Base-by-base conservation (phyloP, 1,139 yeast species). In the Pichia sp. region DNA sequence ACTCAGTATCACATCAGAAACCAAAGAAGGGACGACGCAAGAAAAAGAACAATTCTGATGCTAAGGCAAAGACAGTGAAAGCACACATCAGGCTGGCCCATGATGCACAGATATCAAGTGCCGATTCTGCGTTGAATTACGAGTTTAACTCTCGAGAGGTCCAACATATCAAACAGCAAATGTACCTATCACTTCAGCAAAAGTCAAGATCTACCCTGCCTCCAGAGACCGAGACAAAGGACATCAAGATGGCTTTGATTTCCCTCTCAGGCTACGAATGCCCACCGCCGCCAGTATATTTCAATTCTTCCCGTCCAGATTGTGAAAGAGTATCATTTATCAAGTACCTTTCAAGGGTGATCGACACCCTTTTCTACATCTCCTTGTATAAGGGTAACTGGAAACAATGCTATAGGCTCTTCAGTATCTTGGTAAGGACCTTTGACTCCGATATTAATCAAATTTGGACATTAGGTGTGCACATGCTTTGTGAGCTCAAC, bases 381-480 rank as follows among this genome's bases (percentile, higher is more conserved):
- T 70, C 74, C 53, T 65, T 84, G 5, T 64, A 78, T 43, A 67
- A 75, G 30, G 64, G 72, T 40, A 75, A 82, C n/a, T 85, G 88
- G 88, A 62, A 66, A 8, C 51, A 71, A 15, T 85, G 87, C 0
- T 81, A 80, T 61, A 74, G 74, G 54, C 68, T 80, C n/a, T 81
- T 81, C 60, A 67, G 80, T 19, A 55, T 79, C 2, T 61, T 85
- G 40, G 67, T 82, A 1, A 65, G 85, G 52, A 64, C 79, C 1
- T 79, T 79, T 1, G 67, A 67, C 1, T 73, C 80, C 5, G 87
- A 84, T 64, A 64, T 83, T 2, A 70, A 82, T 56, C 69, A 77
- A 1, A 66, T 84, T 8, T 84, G 90, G 89, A 79, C 85, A 0
- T 49, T 82, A 1, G 89, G 87, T 0, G 68, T 81, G 3, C 77